These are phyloP conservation scores for Apiotrichum sp. DNA, from an alignment of 1,284 basidiomycete species.

Conservation along the genomic window DNA sequence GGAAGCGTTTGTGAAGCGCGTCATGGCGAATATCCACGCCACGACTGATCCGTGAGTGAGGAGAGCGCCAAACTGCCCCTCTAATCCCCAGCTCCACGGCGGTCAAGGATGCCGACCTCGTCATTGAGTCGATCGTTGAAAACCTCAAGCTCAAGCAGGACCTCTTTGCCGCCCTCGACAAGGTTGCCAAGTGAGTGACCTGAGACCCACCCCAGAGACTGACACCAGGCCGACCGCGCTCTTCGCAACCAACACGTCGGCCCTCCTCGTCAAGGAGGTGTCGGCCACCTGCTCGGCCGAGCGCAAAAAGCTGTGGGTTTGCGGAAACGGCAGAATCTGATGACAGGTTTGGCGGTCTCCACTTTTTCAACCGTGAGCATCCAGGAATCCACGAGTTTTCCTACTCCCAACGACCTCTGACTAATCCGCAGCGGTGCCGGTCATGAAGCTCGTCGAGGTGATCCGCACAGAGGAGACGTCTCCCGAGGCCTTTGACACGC, in stretches of 20 bases:
- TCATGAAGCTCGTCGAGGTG: slow-evolving; percentile 57
- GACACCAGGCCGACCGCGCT: slow-evolving; percentile 33
- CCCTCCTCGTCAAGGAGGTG: slow-evolving; percentile 52
- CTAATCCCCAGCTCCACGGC: slow-evolving; percentile 39
- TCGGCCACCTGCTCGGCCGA: slow-evolving; percentile 38
- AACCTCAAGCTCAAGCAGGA: slow-evolving; percentile 54
- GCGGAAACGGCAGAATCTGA: slow-evolving; percentile 5
- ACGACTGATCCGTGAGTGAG: slow-evolving; percentile 49
- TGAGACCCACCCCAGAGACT: neutral
- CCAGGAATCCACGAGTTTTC: no score
- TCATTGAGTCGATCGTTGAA: slow-evolving; percentile 57
- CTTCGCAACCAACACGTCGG: slow-evolving; percentile 55
- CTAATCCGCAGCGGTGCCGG: slow-evolving; percentile 37
- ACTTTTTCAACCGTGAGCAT: slow-evolving; percentile 51
- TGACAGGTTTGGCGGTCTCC: slow-evolving; percentile 50
- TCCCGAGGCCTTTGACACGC: slow-evolving; percentile 48
- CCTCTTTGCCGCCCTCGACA: slow-evolving; percentile 52
- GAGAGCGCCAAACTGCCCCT: neutral
- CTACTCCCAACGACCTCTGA: neutral
- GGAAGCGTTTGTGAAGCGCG: slow-evolving; percentile 38
- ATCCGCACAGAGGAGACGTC: slow-evolving; percentile 51
- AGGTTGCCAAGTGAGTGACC: slow-evolving; percentile 45
- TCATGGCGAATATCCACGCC: slow-evolving; percentile 49
- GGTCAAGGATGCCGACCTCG: slow-evolving; percentile 51
- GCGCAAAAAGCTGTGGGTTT: slow-evolving; percentile 35